Percentiles rank a stretch among this genome's conserved stretches.
Conservation (phyloP, 352 stramenopile genomes). For the Globisporangium cederbergense region DNA sequence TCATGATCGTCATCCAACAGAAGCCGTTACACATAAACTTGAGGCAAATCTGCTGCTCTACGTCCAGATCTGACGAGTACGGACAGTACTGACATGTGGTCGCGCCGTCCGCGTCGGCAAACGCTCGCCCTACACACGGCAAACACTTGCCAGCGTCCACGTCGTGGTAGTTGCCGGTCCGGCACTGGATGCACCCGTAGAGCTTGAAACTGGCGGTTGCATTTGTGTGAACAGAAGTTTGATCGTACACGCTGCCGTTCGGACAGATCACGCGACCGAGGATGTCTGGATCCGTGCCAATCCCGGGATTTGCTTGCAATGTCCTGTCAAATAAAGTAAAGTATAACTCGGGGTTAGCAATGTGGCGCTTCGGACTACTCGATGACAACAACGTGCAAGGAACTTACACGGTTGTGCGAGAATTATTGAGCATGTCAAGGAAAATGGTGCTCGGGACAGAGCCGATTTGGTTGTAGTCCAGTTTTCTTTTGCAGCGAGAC, state of each 20-base stretch:
- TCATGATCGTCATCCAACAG: conserved; percentile 62
- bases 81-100: conserved; percentile 55
- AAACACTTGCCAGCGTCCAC: conserved; percentile 38
- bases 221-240: conserved; percentile 16
- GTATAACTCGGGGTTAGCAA: neutral
- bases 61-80: conserved; percentile 51
- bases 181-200: conserved; percentile 62
- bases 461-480: conserved; percentile 57
- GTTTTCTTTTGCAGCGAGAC: conserved; percentile 27
- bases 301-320: conserved; percentile 46
- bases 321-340: conserved; percentile 24
- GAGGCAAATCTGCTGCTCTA: conserved; percentile 32
- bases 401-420: conserved; percentile 48
- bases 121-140: conserved; percentile 38
- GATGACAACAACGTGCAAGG: neutral
- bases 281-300: conserved; percentile 33
- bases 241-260: conserved; percentile 50
- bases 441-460: conserved; percentile 60
- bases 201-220: conserved; percentile 21
- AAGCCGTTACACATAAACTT: conserved; percentile 49
- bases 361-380: neutral
- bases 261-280: conserved; percentile 40
- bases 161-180: conserved; percentile 55
- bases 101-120: conserved; percentile 48
- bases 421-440: conserved; percentile 33